phyloP scores from a whole-genome alignment of 2,329 filamentous ascomycete genomes.

The Penicillium sp. region DNA sequence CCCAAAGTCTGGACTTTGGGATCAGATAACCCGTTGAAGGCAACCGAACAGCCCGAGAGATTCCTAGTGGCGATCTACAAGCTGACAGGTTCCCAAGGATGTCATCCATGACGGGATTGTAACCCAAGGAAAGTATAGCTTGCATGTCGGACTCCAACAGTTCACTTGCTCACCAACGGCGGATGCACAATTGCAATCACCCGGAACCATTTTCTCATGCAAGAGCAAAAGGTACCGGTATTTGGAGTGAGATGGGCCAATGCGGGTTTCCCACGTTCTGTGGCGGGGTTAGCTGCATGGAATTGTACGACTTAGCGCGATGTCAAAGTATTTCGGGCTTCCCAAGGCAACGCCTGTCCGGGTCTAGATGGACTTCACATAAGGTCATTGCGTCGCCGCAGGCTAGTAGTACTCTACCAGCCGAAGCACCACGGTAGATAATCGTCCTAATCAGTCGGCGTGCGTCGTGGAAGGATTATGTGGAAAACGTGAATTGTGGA shows the following conservation, averaged over 20 bases:
- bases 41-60: not conserved
- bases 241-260: not conserved
- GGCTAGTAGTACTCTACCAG: not conserved
- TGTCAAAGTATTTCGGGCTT: not conserved
- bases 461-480: not conserved
- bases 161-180: not conserved
- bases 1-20: not conserved
- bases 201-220: not conserved
- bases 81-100: not conserved
- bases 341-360: not conserved
- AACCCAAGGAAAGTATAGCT: not conserved
- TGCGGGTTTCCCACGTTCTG: slow-evolving; percentile 5
- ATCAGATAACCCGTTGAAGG: not conserved
- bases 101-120: not conserved
- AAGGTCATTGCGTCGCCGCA: not conserved
- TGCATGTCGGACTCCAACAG: not conserved
- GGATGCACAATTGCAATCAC: not conserved
- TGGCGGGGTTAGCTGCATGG: slow-evolving; percentile 8
- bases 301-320: not conserved
- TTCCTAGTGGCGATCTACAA: not conserved
- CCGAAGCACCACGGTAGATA: not conserved
- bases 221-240: slow-evolving; percentile 2
- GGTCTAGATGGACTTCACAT: not conserved
- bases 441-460: not conserved
- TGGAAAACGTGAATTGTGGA: not conserved